Conservation (phyloP, 1,139 yeast genomes). For the Meyerozyma guilliermondii region DNA sequence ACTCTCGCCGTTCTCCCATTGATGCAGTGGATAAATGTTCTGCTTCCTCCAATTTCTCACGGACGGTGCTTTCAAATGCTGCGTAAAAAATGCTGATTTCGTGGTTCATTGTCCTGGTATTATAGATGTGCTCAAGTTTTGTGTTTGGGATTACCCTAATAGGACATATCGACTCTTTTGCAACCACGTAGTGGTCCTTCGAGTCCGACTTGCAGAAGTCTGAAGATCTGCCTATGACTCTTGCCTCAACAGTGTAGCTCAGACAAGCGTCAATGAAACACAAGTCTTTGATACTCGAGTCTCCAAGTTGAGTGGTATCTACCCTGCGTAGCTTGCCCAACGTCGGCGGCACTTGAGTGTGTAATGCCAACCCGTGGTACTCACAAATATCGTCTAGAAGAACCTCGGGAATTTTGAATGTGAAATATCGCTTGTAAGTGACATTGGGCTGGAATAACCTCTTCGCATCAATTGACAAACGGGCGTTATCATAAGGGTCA, state of each 20-base stretch:
- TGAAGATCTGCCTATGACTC: slow-evolving; percentile 38
- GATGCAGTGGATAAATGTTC: slow-evolving; percentile 10
- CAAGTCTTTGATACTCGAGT: slow-evolving; percentile 27
- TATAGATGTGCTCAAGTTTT: slow-evolving; percentile 18
- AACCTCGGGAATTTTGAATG: slow-evolving; percentile 36
- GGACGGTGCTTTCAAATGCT: slow-evolving; percentile 33
- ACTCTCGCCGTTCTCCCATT: slow-evolving; percentile 2
- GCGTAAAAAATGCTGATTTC: slow-evolving; percentile 27
- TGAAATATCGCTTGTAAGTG: slow-evolving; percentile 36
- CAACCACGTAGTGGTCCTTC: slow-evolving; percentile 34
- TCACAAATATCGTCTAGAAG: slow-evolving; percentile 37
- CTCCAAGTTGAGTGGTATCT: slow-evolving; percentile 8
- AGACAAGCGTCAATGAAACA: slow-evolving; percentile 30
- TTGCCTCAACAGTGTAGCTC: slow-evolving; percentile 33
- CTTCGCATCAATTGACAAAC: slow-evolving; percentile 26
- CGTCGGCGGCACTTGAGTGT: slow-evolving; percentile 36
- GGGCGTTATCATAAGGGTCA: slow-evolving; percentile 39
- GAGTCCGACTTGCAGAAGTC: slow-evolving; percentile 20
- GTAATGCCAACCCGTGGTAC: slow-evolving; percentile 27
- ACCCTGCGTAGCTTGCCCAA: slow-evolving; percentile 25
- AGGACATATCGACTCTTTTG: slow-evolving; percentile 29
- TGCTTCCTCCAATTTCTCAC: slow-evolving; percentile 28
- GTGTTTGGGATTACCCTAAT: slow-evolving; percentile 34
- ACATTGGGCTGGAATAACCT: slow-evolving; percentile 25
- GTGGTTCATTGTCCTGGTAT: slow-evolving; percentile 14